These are phyloP conservation scores for Uronychia binucleata DNA, from an alignment of 73 alveolate genomes.

Conservation along the genomic window DNA sequence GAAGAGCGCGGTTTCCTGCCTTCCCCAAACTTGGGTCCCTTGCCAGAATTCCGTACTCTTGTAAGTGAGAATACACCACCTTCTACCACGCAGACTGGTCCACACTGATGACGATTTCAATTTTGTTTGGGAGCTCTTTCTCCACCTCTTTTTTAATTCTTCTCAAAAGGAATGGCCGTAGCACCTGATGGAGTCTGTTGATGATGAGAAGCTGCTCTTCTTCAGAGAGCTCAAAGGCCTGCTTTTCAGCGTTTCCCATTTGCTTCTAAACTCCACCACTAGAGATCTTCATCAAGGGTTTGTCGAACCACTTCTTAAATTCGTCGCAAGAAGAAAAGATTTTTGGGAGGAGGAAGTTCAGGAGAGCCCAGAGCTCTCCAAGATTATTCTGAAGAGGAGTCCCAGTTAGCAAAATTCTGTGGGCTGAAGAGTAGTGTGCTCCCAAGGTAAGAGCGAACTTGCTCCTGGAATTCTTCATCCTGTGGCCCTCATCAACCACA, in stretches of 20 bases:
- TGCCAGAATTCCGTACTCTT: conserved; percentile 87
- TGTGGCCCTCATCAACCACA: conserved; percentile 99
- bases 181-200: conserved; percentile 97
- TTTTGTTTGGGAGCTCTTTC: conserved; percentile 96
- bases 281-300: conserved; percentile 88
- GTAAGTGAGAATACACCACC: conserved; percentile 88
- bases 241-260: conserved; percentile 44
- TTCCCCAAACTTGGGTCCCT: conserved; percentile 90
- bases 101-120: conserved; percentile 95
- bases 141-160: conserved; percentile 99
- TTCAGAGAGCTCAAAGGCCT: conserved; percentile 92
- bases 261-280: conserved; percentile 37
- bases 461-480: conserved; percentile 97
- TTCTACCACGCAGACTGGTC: conserved; percentile 97
- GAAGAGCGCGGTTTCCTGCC: conserved; percentile 82
- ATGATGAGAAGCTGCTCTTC: conserved; percentile 96
- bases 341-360: conserved; percentile 95
- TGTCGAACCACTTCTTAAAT: conserved; percentile 98
- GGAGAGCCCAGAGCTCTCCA: conserved; percentile 98
- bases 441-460: conserved; percentile 96
- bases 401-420: conserved; percentile 97
- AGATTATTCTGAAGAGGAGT: conserved; percentile 98
- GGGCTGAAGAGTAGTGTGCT: conserved; percentile 89
- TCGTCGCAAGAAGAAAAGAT: conserved; percentile 98
- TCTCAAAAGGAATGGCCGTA: conserved; percentile 97